A percentile compares a stretch with the other conserved stretches of the same genome.
These are phyloP conservation scores for Amylocarpus encephaloides DNA, from an alignment of 2,329 filamentous ascomycete species.

Conservation along the genomic window DNA sequence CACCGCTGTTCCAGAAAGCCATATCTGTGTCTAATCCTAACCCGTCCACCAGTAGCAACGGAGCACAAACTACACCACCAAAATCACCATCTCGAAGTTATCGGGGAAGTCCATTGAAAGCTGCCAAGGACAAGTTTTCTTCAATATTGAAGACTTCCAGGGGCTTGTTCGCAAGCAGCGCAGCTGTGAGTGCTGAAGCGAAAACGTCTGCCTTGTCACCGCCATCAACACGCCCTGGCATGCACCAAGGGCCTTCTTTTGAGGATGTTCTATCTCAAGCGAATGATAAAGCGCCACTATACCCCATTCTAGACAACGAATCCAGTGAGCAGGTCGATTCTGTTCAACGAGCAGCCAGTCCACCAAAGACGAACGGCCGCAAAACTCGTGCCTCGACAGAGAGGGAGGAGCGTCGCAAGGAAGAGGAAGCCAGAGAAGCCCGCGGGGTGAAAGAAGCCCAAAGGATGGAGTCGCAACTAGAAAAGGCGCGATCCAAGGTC, in stretches of 20 bases:
- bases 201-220: constrained; percentile 53
- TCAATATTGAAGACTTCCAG: constrained; percentile 86
- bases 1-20: constrained; percentile 46
- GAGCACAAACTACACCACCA: constrained; percentile 24
- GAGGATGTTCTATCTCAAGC: constrained; percentile 37
- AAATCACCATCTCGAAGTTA: constrained; percentile 52
- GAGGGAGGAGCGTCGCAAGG: constrained; percentile 53
- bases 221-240: constrained; percentile 41
- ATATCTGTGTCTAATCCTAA: constrained; percentile 53
- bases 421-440: constrained; percentile 61
- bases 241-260: constrained; percentile 41
- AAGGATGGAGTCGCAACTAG: constrained; percentile 53
- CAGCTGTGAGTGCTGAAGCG: constrained; percentile 55
- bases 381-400: constrained; percentile 55
- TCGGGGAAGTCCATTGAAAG: constrained; percentile 76
- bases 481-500: constrained; percentile 64
- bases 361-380: constrained; percentile 27
- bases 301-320: constrained; percentile 40
- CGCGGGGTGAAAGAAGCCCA: constrained; percentile 55
- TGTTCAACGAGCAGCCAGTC: constrained; percentile 16
- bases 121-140: constrained; percentile 87
- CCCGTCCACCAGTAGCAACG: constrained; percentile 45
- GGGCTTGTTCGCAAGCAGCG: constrained; percentile 75
- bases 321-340: constrained; percentile 18
- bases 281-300: constrained; percentile 28